Evolutionary conservation across 2,329 filamentous ascomycete genomes (phyloP).

Genomic region (Botrytis fragariae): DNA sequence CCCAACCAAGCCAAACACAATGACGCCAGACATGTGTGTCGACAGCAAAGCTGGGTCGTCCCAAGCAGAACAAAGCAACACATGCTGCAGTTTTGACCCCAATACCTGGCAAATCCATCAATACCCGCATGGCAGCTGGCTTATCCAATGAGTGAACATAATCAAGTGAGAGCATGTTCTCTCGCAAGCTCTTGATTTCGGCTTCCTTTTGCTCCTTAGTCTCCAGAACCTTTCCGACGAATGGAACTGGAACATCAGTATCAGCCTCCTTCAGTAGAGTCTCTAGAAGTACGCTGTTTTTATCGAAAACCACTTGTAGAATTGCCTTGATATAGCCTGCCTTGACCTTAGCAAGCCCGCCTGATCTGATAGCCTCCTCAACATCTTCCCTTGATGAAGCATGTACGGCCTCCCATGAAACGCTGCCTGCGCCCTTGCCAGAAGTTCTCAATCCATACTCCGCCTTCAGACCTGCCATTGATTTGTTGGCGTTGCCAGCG

Average conservation of each 20-base stretch:
- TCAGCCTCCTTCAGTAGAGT: constrained; percentile 47
- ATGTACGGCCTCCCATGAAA: constrained; percentile 72
- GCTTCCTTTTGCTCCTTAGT: constrained; percentile 50
- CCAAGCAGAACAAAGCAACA: constrained; percentile 55
- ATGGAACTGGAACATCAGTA: constrained; percentile 43
- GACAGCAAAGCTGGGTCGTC: constrained; percentile 53
- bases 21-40: constrained; percentile 57
- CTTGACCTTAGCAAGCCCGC: constrained; percentile 70
- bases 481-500: constrained; percentile 55
- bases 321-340: constrained; percentile 71
- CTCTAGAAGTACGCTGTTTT: constrained; percentile 57
- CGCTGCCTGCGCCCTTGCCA: constrained; percentile 66
- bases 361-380: constrained; percentile 65
- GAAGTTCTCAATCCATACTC: constrained; percentile 61
- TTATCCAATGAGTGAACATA: constrained; percentile 47
- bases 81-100: constrained; percentile 58
- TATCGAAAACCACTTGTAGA: constrained; percentile 67
- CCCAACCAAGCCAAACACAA: constrained; percentile 53
- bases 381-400: constrained; percentile 57
- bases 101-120: constrained; percentile 52
- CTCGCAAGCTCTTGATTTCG: constrained; percentile 56
- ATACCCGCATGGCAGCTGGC: constrained; percentile 50
- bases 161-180: constrained; percentile 57
- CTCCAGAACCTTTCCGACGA: constrained; percentile 45
- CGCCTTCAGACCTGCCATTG: constrained; percentile 63